Conservation (phyloP, 176 grass and related monocot species). For the Canna indica region DNA sequence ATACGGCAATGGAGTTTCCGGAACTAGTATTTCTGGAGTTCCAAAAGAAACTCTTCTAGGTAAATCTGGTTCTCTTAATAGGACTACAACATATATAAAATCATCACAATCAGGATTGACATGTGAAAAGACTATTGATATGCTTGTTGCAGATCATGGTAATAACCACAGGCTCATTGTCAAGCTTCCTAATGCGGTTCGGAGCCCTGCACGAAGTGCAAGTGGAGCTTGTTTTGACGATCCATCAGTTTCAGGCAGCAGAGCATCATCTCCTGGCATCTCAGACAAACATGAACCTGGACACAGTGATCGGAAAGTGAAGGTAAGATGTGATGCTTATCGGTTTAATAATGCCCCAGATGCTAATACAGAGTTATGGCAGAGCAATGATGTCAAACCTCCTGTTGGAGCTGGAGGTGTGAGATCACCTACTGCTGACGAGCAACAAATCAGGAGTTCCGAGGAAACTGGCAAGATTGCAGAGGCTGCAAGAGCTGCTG, state of each 20-base stretch:
- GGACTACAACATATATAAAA: conserved; percentile 33
- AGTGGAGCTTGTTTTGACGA: conserved; percentile 59
- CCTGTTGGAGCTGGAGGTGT: conserved; percentile 28
- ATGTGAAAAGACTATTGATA: conserved; percentile 57
- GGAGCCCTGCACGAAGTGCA: conserved; percentile 64
- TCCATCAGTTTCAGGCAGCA: conserved; percentile 40
- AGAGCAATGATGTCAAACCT: conserved; percentile 53
- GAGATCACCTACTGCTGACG: conserved; percentile 44
- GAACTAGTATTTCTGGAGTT: conserved; percentile 26
- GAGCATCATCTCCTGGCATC: conserved; percentile 47
- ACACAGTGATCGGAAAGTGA: conserved; percentile 46
- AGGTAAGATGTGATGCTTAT: conserved; percentile 47
- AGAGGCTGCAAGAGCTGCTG: conserved; percentile 27
- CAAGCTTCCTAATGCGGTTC: conserved; percentile 54
- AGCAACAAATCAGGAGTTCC: conserved; percentile 32
- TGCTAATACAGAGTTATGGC: conserved; percentile 45
- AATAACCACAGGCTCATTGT: conserved; percentile 73
- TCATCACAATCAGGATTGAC: conserved; percentile 43
- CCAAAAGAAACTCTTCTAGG: conserved; percentile 44
- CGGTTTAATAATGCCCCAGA: conserved; percentile 28
- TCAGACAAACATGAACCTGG: conserved; percentile 71
- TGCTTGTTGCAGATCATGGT: conserved; percentile 26
- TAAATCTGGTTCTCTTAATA: conserved; percentile 44
- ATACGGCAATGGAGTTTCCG: conserved; percentile 34
- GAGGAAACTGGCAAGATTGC: conserved; percentile 38